Base-by-base conservation (phyloP, 192 early-diverging fungal species). In the Rhizoclosmatium sp. region DNA sequence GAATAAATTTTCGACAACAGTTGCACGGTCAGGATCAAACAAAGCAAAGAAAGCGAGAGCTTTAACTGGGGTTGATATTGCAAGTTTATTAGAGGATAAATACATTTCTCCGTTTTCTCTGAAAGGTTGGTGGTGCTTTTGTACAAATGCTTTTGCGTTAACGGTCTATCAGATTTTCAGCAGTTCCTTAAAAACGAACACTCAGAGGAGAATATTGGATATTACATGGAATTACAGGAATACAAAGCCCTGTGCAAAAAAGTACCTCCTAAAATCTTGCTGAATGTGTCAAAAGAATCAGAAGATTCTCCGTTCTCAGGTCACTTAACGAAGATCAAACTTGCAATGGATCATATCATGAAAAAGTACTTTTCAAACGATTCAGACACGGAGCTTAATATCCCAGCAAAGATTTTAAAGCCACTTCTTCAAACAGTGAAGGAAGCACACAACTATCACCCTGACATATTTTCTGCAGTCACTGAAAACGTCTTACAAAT, bases 351-450 rank as follows among this genome's bases (percentile, higher is more conserved):
- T 2, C 45, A 51, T 23, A 72, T 72, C 21, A 7, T 72, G 3
- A 7, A 23, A 7, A 72, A 19, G 58, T 72, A 72, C 40, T 72
- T 72, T 10, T 31, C 48, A 12, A 49, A 58, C 16, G 71, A 49
- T n/a, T 16, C 67, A 7, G 59, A 23, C 51, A 78, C 44, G 39
- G 81, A 82, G 47, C 58, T 82, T 56, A 82, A 82, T 66, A 44
- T 82, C 3, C 81, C 81, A 16, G 19, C 71, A n/a, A 44, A 16
- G 7, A 48, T 74, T 7, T 62, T 71, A 3, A 78, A 78, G 48
- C 47, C 61, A 1, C 51, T 82, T 45, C 47, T 74, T n/a, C 1
- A 2, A 16, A 47, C 74, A 5, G 40, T 71, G 14, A 59, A 61
- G 7, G 76, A 79, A 42, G 42, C 62, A 39, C n/a, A 49, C 7